These are phyloP conservation scores for Corylus americana DNA, from an alignment of 306 rosid species.

Conservation along the genomic window DNA sequence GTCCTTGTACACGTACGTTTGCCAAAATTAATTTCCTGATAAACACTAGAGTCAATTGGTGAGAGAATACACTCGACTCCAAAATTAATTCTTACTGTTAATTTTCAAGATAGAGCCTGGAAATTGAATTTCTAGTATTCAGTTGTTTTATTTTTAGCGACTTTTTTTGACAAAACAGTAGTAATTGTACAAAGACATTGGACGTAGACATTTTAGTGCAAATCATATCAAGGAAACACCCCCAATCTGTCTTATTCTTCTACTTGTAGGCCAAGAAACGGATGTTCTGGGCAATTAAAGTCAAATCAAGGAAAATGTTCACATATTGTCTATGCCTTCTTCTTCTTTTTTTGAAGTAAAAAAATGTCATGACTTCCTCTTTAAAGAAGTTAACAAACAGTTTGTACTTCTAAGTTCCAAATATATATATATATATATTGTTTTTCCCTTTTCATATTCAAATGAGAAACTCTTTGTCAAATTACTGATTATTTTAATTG, in stretches of 20 bases:
- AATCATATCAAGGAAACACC: neutral
- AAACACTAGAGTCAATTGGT: too few relatives aligned
- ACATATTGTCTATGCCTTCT: neutral
- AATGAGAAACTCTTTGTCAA: too few relatives aligned
- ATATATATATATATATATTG: too few relatives aligned
- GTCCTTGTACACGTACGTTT: too few relatives aligned
- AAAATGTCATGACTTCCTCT: neutral
- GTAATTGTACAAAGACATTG: neutral
- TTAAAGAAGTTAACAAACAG: neutral
- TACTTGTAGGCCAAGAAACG: neutral
- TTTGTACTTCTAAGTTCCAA: neutral
- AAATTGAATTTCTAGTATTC: too few relatives aligned
- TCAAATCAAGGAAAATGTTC: neutral
- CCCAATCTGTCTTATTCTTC: neutral
- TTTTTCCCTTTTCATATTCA: too few relatives aligned
- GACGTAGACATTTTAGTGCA: neutral
- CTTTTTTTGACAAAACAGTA: neutral
- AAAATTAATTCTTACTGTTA: neutral
- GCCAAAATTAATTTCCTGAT: too few relatives aligned
- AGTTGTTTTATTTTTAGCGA: neutral
- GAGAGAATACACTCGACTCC: neutral
- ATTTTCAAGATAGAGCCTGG: neutral
- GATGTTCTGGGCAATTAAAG: neutral
- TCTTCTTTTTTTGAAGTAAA: neutral
- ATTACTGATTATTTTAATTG: too few relatives aligned